Percentiles rank a stretch among this genome's conserved stretches.
Evolutionary conservation across 306 rosid genomes (phyloP).

Genomic region (Dalbergia oliveri): DNA sequence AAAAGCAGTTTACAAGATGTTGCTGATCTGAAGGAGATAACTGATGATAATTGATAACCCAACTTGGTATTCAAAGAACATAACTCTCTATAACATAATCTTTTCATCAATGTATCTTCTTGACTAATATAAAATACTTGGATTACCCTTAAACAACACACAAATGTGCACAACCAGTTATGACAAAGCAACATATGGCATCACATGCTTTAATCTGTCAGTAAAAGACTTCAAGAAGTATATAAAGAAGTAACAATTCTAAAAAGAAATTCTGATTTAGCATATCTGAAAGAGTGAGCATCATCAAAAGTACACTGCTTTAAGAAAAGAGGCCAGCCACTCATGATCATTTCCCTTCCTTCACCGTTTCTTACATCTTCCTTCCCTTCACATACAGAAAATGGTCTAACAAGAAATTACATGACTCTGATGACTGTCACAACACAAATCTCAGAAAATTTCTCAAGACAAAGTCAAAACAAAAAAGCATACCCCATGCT

Average conservation of each 20-base stretch:
- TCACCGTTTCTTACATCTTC: not conserved
- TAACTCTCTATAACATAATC: not conserved
- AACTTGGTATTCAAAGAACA: not conserved
- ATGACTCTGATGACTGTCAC: not conserved
- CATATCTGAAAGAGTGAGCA: not conserved
- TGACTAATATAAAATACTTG: not conserved
- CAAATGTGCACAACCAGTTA: not conserved
- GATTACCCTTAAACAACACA: slow-evolving; percentile 15
- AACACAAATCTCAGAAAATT: slow-evolving; percentile 8
- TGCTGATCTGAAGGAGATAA: slow-evolving; percentile 11
- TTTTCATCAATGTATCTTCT: not conserved
- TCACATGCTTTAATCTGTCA: not conserved
- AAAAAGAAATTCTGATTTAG: not conserved
- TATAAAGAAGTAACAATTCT: not conserved
- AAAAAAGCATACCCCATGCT: not conserved
- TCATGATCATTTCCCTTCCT: slow-evolving; percentile 17
- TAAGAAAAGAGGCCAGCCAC: not conserved
- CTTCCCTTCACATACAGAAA: slow-evolving; percentile 6
- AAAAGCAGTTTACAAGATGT: slow-evolving; percentile 18
- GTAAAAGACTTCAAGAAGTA: not conserved
- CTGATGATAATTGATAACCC: not conserved
- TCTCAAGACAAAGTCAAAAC: slow-evolving; percentile 16
- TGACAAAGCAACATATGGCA: not conserved
- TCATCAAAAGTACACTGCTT: not conserved
- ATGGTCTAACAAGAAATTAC: not conserved